Evolutionary conservation across 2,329 filamentous ascomycete species (phyloP), one percentile per base, ranked within the genome.

Genomic region (Verticillium nonalfalfae): DNA sequence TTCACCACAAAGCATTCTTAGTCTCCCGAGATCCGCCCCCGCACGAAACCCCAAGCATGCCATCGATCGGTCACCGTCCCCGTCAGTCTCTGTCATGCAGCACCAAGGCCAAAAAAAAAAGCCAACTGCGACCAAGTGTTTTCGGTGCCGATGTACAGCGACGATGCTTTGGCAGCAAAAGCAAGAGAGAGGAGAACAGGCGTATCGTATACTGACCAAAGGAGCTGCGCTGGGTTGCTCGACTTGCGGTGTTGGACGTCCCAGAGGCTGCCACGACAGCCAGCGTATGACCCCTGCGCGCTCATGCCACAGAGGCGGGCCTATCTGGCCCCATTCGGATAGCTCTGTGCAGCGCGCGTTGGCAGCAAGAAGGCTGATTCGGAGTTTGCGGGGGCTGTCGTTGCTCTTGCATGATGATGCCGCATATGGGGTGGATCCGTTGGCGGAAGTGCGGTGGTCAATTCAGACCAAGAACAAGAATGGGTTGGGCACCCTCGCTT

Each of bases 211-310:
- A 9, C 18, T n/a, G 10, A 26, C 45, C 45, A 52, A 18, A 52
- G 18, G 18, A 7, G 45, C 45, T 52, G 18, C 15, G 18, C 45
- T 52, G n/a, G 15, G n/a, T 52, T 18, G 45, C 45, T 26, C 45
- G 45, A 52, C 45, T 52, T 10, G 45, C 7, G 18, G 63, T 45
- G 58, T 64, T 66, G 60, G 66, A 66, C 70, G 71, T 67, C 67
- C 73, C 68, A 73, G 71, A 66, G 65, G 66, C 62, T 76, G 74
- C 74, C 74, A 77, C 74, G 74, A 76, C 64, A 60, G 45, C 45
- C 45, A 52, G 58, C 57, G 56, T 64, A 64, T 33, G 62, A 31
- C 59, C 56, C 56, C 62, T 50, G 26, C 59, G 26, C 58, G 69
- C 71, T 60, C 62, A 65, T 68, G 70, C 18, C 45, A 18, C 45